Conservation (phyloP, 805 yeast genomes). For the Scheffersomyces lignosus region DNA sequence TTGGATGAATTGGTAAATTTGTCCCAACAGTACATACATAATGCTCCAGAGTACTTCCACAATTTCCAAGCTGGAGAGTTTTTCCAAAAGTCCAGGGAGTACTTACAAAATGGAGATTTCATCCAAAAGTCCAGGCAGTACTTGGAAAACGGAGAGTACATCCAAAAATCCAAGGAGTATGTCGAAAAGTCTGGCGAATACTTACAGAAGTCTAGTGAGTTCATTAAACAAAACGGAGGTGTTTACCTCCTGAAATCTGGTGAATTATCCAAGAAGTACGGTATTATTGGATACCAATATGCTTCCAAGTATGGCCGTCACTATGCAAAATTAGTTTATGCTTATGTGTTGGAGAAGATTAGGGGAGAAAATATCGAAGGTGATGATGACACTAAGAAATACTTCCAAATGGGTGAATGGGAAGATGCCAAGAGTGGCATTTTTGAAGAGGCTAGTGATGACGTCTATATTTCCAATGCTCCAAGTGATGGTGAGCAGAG, state of each 20-base stretch:
- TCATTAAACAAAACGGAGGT: too few species aligned
- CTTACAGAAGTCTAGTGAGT: not conserved
- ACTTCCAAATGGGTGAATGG: conserved; percentile 25
- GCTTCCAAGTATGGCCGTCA: conserved; percentile 17
- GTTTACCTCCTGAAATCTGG: conserved; percentile 8
- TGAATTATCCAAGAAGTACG: conserved; percentile 19
- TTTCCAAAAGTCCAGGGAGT: too few species aligned
- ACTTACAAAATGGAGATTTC: too few species aligned
- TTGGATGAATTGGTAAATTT: too few species aligned
- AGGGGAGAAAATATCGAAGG: conserved; percentile 22
- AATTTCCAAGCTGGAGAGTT: too few species aligned
- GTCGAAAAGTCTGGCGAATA: not conserved
- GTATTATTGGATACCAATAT: conserved; percentile 16
- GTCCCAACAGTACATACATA: too few species aligned
- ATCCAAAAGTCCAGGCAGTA: too few species aligned
- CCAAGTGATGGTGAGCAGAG: conserved; percentile 1
- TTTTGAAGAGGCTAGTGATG: conserved; percentile 1
- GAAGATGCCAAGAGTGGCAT: conserved; percentile 5
- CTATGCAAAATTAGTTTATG: conserved; percentile 23
- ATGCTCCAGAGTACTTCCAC: too few species aligned
- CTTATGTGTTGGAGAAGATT: conserved; percentile 28
- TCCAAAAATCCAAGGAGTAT: conserved; percentile 3
- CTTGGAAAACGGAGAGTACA: too few species aligned
- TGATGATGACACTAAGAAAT: conserved; percentile 19
- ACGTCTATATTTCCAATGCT: conserved; percentile 2